Evolutionary conservation across 2,329 filamentous ascomycete species (phyloP), one percentile per base, ranked within the genome.

Genomic region (Colletotrichum sp.): DNA sequence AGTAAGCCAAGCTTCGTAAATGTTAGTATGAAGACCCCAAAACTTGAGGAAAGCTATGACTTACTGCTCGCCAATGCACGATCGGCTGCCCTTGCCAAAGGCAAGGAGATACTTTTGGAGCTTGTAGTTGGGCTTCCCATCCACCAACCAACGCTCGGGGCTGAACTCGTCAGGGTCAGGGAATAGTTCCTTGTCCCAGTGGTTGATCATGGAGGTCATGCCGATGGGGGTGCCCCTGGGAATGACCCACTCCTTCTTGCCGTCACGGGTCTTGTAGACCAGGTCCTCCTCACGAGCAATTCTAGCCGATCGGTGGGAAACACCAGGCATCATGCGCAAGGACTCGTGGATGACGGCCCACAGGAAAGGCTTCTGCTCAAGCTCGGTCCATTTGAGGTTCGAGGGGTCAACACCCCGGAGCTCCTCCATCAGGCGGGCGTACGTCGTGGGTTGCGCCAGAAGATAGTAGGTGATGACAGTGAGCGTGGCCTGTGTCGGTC

Each of bases 341-440:
- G 76, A 72, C 67, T 81, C 80, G n/a, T 77, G 71, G 18, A 81
- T 74, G 12, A 81, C 77, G 21, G 71, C 79, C 55, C 75, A 72
- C 12, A 84, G 76, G 74, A 87, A 88, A 0, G 86, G 84, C 10
- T 87, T 79, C 60, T 83, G 78, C 77, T 88, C 83, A 8, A 87
- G 78, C 26, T 82, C 74, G 6, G 77, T 79, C 80, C 81, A 82
- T 26, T 79, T 79, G 48, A 80, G 76, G 26, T 61, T 72, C 15
- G 3, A 78, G 70, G 62, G 82, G 79, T 58, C 82, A 24, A 80
- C 79, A 15, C 43, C 64, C 15, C 76, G 61, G 38, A 84, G 76
- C 24, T 84, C 82, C 56, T 78, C 74, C 52, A 77, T 77, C 8
- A 84, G 78, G 21, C 76, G 78, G 4, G 71, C 65, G 8, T 78